Evolutionary conservation across 1,284 basidiomycete genomes (phyloP), one percentile per base, ranked within the genome.

Genomic region (Leccinum griseonigrum): DNA sequence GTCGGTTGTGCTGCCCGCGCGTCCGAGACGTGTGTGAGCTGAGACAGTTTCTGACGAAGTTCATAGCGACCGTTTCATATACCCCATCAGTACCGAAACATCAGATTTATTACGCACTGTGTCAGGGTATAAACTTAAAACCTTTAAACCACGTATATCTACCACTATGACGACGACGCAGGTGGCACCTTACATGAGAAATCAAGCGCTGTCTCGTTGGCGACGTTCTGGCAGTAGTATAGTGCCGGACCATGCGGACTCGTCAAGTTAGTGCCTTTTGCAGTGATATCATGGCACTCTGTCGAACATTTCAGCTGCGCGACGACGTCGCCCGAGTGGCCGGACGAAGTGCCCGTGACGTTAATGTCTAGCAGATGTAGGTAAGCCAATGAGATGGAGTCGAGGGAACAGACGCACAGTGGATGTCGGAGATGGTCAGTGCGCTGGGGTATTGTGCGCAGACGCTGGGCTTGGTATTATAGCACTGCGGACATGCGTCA

Each of bases 141-240:
- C 22, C 22, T 22, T 22, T 22, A 22, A 22, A 22, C 22, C 22
- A 22, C 22, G 22, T 22, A 22, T 22, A 22, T 22, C 22, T 22
- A 22, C 22, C 22, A 40, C 16, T n/a, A 40, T n/a, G 38, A 4
- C 16, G 75, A 98, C 98, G 1, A 28, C 4, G 95, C 93, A 66
- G 98, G 95, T 74, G 98, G 97, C 0, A 96, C 95, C 58, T 87
- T 84, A 76, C 98, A 98, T 79, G 98, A 98, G 83, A 91, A 92
- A 8, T 98, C 94, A 68, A 99, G 97, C 1, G 85, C 79, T 48
- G 97, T 97, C 65, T 98, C 95, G 11, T 63, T 43, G 48, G 68
- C 63, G 18, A 72, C 9, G 38, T 69, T 66, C 43, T 61, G 28
- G 51, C 63, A 72, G n/a, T 70, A 61, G 53, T 70, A 71, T 3